Evolutionary conservation across 1,284 basidiomycete genomes (phyloP), one percentile per base, ranked within the genome.

Genomic region (Cerrena zonata): DNA sequence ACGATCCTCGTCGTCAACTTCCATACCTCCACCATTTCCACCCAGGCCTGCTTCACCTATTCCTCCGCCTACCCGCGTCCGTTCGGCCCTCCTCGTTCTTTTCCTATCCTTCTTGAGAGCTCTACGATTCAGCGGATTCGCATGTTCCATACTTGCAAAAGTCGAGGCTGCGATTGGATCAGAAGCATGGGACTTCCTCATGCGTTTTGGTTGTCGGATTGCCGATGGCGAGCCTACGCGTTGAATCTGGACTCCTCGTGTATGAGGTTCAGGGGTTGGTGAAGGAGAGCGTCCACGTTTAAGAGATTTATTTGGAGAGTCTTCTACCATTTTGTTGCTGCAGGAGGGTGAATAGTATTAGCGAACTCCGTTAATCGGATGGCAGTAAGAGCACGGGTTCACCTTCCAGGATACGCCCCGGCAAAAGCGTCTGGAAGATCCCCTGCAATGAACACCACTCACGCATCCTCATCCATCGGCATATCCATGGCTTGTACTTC

Each of bases 71-170:
- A 58, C 40, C 51, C 51, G 36, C 3, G 46, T 53, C 13, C 56
- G 61, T 21, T 62, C 71, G n/a, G 75, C 74, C 58, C 78, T 77
- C 56, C 78, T 70, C 24, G 75, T 76, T 53, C 71, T 70, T 67
- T 84, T 87, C 51, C 77, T 76, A 38, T 81, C 81, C 59, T 69
- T 73, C 68, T 85, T 87, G 56, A 86, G 59, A 52, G 71, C 67
- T 57, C 69, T 73, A 48, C 83, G 68, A 48, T 72, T 78, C 52
- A 86, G 59, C 12, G 83, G 82, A 58, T 85, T 84, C 47, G 73
- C 70, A 45, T 59, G 60, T 13, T 73, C 76, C 73, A 77, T 78
- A 56, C 66, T 52, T 12, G 49, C 24, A 24, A 50, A 30, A 58
- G 57, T 46, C 52, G 70, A 72, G 59, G 74, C 75, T 2, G 69